Conservation (phyloP, 495 filamentous ascomycete species). For the Penicillium arizonense region DNA sequence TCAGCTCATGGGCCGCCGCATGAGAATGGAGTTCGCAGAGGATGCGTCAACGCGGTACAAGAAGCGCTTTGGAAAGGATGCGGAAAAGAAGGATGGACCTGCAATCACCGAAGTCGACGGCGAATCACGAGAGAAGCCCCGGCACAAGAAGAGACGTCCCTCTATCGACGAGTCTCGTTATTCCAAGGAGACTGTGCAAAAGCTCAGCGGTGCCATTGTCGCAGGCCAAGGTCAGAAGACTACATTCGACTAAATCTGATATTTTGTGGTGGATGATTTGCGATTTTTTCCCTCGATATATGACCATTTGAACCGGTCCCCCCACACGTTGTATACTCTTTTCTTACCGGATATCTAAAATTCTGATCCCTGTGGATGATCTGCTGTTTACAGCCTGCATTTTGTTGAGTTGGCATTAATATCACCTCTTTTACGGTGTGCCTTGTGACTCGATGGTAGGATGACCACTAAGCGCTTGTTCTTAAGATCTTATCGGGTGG, state of each 20-base stretch:
- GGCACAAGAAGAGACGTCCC: conserved; percentile 23
- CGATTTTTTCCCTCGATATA: neutral
- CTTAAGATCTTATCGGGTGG: neutral
- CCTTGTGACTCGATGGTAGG: neutral
- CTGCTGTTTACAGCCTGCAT: neutral
- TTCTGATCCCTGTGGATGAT: neutral
- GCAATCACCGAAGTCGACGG: conserved; percentile 23
- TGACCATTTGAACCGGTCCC: neutral
- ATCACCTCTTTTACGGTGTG: neutral
- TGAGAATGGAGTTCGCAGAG: conserved; percentile 92
- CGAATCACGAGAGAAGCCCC: conserved; percentile 24
- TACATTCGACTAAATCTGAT: conserved; percentile 64
- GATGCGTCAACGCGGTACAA: conserved; percentile 82
- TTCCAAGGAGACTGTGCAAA: conserved; percentile 44
- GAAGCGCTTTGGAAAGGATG: conserved; percentile 84
- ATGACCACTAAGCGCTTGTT: too few relatives aligned
- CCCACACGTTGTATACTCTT: neutral
- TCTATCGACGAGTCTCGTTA: conserved; percentile 39
- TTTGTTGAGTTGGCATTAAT: neutral
- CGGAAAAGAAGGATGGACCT: conserved; percentile 32
- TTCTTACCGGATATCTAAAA: neutral
- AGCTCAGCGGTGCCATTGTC: conserved; percentile 74
- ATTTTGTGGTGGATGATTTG: neutral
- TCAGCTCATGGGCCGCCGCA: conserved; percentile 67
- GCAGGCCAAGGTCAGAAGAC: conserved; percentile 79